phyloP scores from a whole-genome alignment of 371 early-diverging fungal species.

The Zancudomyces culisetae region DNA sequence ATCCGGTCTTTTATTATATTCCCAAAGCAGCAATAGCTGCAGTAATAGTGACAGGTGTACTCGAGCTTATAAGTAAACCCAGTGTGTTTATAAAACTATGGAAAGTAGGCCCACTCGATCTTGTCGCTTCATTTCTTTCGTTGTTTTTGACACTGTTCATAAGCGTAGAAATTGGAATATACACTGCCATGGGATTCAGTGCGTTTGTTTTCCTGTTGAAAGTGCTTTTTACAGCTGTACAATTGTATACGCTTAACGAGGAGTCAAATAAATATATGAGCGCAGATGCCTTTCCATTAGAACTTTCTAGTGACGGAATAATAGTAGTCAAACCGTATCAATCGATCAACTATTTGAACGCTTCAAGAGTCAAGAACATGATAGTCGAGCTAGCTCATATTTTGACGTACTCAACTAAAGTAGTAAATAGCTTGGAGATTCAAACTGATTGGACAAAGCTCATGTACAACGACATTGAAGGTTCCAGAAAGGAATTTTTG shows the following conservation, averaged over 20 bases:
- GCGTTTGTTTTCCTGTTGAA: not conserved
- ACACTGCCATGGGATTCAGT: conserved; percentile 2
- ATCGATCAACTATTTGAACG: not conserved
- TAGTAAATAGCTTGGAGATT: not conserved
- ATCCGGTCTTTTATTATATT: conserved; percentile 66
- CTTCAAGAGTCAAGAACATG: not conserved
- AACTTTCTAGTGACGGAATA: not conserved
- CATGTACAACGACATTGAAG: conserved; percentile 4
- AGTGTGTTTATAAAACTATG: conserved; percentile 14
- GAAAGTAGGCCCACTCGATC: conserved; percentile 21
- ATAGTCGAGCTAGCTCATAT: not conserved
- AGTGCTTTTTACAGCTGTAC: not conserved
- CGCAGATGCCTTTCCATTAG: not conserved
- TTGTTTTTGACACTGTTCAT: conserved; percentile 20
- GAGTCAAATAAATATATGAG: not conserved
- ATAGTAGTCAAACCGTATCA: not conserved
- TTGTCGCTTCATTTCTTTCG: conserved; percentile 18
- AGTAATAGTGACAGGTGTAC: conserved; percentile 38
- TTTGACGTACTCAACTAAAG: not conserved
- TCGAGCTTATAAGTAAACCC: conserved; percentile 20
- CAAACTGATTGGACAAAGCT: not conserved
- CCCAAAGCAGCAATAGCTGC: conserved; percentile 57
- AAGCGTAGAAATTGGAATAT: conserved; percentile 23
- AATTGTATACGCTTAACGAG: not conserved
- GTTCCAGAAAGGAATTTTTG: not conserved